Conservation (phyloP, 495 filamentous ascomycete species). For the Rhizodiscina lignyota region DNA sequence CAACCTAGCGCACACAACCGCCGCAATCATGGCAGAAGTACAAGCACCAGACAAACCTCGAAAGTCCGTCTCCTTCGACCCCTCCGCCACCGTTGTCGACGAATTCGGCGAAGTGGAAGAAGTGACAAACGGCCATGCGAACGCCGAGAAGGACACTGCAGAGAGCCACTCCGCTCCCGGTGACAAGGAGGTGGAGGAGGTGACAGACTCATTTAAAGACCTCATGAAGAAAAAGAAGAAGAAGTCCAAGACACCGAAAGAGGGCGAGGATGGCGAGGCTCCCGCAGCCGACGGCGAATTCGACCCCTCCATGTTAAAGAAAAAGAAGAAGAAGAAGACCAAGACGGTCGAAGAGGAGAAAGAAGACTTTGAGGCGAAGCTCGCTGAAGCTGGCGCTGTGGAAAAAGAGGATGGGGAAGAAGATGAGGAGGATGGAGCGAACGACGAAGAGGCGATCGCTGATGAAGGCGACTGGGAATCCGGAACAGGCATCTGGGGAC, state of each 20-base stretch:
- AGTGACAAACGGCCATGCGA: slow-evolving; percentile 36
- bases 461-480: slow-evolving; percentile 64
- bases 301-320: slow-evolving; percentile 67
- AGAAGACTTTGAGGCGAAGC: slow-evolving; percentile 61
- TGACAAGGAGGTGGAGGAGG: slow-evolving; percentile 54
- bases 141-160: slow-evolving; percentile 45
- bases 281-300: slow-evolving; percentile 49
- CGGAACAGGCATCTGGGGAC: slow-evolving; percentile 87
- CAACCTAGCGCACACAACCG: no score
- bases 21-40: no score
- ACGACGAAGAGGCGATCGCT: slow-evolving; percentile 30
- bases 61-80: slow-evolving; percentile 83
- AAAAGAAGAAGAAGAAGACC: slow-evolving; percentile 91
- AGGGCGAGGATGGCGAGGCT: slow-evolving; percentile 38
- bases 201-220: slow-evolving; percentile 59
- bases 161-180: slow-evolving; percentile 38
- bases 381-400: slow-evolving; percentile 55
- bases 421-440: slow-evolving; percentile 33
- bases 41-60: no score
- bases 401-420: slow-evolving; percentile 29
- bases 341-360: slow-evolving; percentile 47
- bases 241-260: slow-evolving; percentile 49
- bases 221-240: slow-evolving; percentile 87
- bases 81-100: slow-evolving; percentile 68
- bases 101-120: slow-evolving; percentile 69